Conservation (phyloP, 2,329 filamentous ascomycete species). For the Alternaria gaisen region DNA sequence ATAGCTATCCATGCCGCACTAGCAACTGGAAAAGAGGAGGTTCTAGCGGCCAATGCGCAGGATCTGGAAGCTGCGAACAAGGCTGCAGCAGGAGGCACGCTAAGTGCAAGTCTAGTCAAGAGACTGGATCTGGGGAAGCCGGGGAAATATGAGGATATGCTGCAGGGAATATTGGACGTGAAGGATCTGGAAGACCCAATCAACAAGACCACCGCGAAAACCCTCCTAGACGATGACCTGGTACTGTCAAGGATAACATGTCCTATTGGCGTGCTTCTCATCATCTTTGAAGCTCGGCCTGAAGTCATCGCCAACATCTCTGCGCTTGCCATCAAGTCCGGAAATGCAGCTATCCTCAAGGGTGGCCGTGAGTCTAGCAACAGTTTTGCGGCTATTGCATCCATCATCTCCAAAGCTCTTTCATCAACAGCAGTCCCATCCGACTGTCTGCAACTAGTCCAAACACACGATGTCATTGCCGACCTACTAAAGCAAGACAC, state of each 20-base stretch:
- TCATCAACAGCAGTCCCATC: conserved; percentile 78
- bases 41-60: conserved; percentile 84
- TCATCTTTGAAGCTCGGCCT: conserved; percentile 97
- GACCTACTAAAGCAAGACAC: conserved; percentile 85
- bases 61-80: conserved; percentile 79
- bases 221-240: conserved; percentile 84
- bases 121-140: conserved; percentile 84
- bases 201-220: conserved; percentile 83
- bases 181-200: conserved; percentile 85
- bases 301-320: conserved; percentile 99
- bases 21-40: conserved; percentile 71
- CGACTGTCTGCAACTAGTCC: conserved; percentile 90
- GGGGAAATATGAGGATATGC: conserved; percentile 98
- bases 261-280: conserved; percentile 95
- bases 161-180: conserved; percentile 92
- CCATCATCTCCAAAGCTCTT: conserved; percentile 82
- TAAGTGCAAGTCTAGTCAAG: conserved; percentile 86
- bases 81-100: conserved; percentile 76
- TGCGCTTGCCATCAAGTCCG: conserved; percentile 93
- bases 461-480: conserved; percentile 88
- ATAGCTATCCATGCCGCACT: conserved; percentile 85
- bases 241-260: conserved; percentile 88
- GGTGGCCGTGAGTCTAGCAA: conserved; percentile 95
- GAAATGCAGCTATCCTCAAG: conserved; percentile 96
- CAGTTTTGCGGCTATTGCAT: conserved; percentile 92